A percentile compares a stretch with the other conserved stretches of the same genome.
Evolutionary conservation across 192 early-diverging fungal genomes (phyloP).

Genomic region (Mycoemilia scoparia): DNA sequence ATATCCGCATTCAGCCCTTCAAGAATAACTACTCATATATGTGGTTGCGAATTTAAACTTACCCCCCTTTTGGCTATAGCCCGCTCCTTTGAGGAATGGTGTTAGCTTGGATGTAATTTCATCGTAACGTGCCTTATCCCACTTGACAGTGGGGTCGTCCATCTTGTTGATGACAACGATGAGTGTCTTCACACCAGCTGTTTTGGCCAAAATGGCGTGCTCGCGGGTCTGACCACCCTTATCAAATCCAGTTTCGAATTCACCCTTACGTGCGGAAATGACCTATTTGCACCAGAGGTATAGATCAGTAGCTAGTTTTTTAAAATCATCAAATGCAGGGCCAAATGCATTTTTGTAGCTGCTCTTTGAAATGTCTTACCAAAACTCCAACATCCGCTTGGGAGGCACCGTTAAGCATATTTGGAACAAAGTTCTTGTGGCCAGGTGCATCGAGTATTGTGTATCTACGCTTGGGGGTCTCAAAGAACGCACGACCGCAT

Average conservation of each 20-base stretch:
- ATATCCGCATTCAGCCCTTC: too few relatives aligned
- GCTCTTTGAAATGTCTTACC: too few relatives aligned
- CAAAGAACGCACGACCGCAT: constrained; percentile 94
- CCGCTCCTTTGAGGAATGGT: constrained; percentile 79
- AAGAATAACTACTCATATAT: too few relatives aligned
- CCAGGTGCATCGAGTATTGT: constrained; percentile 98
- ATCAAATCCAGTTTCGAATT: constrained; percentile 99
- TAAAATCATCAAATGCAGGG: background rate
- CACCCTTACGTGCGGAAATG: constrained; percentile 93
- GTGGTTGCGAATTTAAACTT: too few relatives aligned
- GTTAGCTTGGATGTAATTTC: constrained; percentile 68
- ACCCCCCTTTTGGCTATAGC: constrained; percentile 81
- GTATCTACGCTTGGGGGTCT: constrained; percentile 85
- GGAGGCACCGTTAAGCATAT: constrained; percentile 91
- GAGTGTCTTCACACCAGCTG: constrained; percentile 83
- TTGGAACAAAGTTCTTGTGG: constrained; percentile 95
- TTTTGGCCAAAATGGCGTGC: constrained; percentile 92
- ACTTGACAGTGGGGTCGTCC: constrained; percentile 93
- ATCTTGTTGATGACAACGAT: constrained; percentile 98
- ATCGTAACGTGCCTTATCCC: constrained; percentile 85
- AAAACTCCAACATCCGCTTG: constrained; percentile 94
- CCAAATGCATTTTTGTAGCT: background rate
- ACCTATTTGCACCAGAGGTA: too few relatives aligned
- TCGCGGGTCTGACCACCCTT: constrained; percentile 97
- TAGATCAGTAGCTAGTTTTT: background rate